phyloP scores from a whole-genome alignment of 2,329 filamentous ascomycete species.

The Aspergillus versicolor region DNA sequence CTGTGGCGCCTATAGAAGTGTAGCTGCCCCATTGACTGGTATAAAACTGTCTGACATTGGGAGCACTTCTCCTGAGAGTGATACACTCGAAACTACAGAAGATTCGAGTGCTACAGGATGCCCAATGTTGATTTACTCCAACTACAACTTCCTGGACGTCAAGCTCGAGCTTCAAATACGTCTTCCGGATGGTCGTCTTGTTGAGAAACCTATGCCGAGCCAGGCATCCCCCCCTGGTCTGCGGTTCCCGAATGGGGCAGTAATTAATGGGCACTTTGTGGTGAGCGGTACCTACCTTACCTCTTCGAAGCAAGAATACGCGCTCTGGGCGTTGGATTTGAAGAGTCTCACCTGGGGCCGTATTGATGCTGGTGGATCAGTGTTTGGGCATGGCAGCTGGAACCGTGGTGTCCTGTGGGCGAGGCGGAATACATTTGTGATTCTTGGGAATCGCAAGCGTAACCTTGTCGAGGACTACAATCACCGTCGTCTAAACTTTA shows the following conservation, averaged over 20 bases:
- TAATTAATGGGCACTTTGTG: constrained; percentile 95
- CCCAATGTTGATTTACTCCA: constrained; percentile 94
- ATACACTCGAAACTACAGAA: constrained; percentile 33
- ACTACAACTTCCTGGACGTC: constrained; percentile 98
- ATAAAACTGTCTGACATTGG: constrained; percentile 48
- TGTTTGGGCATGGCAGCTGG: constrained; percentile 97
- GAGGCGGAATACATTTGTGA: constrained; percentile 89
- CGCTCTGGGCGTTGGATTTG: constrained; percentile 90
- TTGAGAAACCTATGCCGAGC: constrained; percentile 81
- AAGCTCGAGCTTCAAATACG: constrained; percentile 92
- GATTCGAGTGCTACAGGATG: constrained; percentile 44
- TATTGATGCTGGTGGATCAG: constrained; percentile 89
- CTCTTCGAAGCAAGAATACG: constrained; percentile 97
- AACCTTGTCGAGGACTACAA: constrained; percentile 98
- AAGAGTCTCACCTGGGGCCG: constrained; percentile 88
- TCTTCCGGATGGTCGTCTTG: constrained; percentile 75
- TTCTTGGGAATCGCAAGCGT: constrained; percentile 88
- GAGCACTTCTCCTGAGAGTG: constrained; percentile 40
- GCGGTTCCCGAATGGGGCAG: constrained; percentile 90
- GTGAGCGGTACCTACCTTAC: constrained; percentile 97
- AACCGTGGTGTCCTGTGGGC: constrained; percentile 94
- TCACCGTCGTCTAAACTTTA: constrained; percentile 95
- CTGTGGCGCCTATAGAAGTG: constrained; percentile 93
- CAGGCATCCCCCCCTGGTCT: constrained; percentile 85
- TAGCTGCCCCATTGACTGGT: constrained; percentile 74